Base-by-base conservation (phyloP, 2,329 filamentous ascomycete species). In the Trichoderma sp. region DNA sequence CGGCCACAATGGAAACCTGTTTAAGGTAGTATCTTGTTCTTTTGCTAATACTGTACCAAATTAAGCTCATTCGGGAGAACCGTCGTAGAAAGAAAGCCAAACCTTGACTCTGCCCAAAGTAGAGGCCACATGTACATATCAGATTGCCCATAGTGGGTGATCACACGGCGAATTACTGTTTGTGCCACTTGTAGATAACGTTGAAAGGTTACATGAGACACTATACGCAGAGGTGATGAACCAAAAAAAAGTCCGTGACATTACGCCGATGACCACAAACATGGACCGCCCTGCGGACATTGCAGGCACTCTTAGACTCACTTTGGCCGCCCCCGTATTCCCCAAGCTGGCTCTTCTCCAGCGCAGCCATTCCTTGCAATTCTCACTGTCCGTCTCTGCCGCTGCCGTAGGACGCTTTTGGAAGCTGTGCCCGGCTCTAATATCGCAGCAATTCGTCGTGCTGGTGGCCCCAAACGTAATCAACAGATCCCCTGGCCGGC, bases 341-440 rank as follows among this genome's bases (percentile, higher is more conserved):
- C 39, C 63, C 63, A 66, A 66, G 34, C 28, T 28, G 28, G 21
- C 24, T 28, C 28, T 56, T 56, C 54, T 34, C 28, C 54, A 55
- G 21, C 24, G 28, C 24, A 34, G 32, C 1, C 32, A 14, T 13
- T 21, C 39, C 49, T 56, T 39, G 30, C 43, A 49, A 49, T 24
- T 11, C 46, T 49, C 46, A 5, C 21, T 21, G 46, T 13, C n/a
- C 46, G n/a, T 55, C 32, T 43, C 39, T 55, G 49, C 43, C 67
- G 60, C 34, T 65, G 59, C 55, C 32, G 52, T 69, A 65, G 28
- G 60, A 56, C 67, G 60, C 46, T 58, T 69, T 69, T 59, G 67
- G 67, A 65, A 69, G 67, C 67, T 63, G 58, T 56, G 37, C 54
- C 67, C 67, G 67, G 60, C 67, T 60, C 67, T 69, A 69, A 55